A percentile compares a stretch with the other conserved stretches of the same genome.
Evolutionary conservation across 306 rosid genomes (phyloP).

Genomic region (Ceratonia siliqua): DNA sequence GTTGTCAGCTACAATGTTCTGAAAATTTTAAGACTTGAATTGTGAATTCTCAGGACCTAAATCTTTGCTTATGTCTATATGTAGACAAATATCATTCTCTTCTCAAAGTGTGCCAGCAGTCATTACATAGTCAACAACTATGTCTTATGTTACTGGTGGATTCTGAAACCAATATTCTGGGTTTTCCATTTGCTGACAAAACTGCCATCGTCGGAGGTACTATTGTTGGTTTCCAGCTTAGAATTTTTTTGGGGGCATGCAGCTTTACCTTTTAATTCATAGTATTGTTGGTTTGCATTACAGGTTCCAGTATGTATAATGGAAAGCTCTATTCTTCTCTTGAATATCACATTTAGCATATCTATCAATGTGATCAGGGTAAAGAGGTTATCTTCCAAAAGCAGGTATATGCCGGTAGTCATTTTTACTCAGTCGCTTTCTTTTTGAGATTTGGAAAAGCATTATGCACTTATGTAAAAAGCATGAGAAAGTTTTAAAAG

Average conservation of each 20-base stretch:
- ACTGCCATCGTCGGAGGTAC: constrained; percentile 61
- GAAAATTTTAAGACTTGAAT: neutral
- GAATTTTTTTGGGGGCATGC: constrained; percentile 16
- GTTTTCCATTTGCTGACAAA: constrained; percentile 49
- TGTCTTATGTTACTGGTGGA: constrained; percentile 82
- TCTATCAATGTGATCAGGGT: constrained; percentile 66
- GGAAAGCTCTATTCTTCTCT: constrained; percentile 50
- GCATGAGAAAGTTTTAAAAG: constrained; percentile 17
- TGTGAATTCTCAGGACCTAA: constrained; percentile 23
- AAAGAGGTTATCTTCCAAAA: constrained; percentile 50
- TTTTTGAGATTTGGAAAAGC: constrained; percentile 22
- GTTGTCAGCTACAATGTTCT: constrained; percentile 7
- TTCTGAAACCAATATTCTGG: constrained; percentile 57
- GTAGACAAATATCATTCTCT: constrained; percentile 62
- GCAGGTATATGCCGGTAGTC: constrained; percentile 51
- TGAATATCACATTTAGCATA: constrained; percentile 64
- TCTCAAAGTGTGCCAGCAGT: constrained; percentile 51
- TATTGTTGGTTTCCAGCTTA: constrained; percentile 9
- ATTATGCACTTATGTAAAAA: neutral
- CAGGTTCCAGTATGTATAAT: constrained; percentile 54
- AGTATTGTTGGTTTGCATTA: constrained; percentile 17
- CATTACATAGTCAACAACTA: constrained; percentile 46
- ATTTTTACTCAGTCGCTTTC: constrained; percentile 23
- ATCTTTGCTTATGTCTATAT: constrained; percentile 27
- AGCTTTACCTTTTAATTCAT: neutral